Conservation (phyloP, 345 rosid genomes). For the Camelina hispida region DNA sequence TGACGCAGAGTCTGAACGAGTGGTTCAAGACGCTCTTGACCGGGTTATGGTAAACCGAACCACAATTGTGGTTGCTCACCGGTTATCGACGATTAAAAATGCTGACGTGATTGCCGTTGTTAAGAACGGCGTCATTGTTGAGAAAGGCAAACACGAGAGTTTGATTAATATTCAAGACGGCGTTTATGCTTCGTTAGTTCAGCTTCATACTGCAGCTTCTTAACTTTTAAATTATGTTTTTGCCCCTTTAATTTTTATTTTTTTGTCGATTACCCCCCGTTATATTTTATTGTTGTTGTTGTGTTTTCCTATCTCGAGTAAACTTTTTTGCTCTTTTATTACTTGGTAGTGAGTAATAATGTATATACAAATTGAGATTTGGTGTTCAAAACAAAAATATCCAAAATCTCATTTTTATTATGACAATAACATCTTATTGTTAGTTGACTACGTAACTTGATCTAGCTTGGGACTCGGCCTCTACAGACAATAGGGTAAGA, state of each 20-base stretch:
- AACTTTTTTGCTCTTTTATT: neutral
- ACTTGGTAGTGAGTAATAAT: neutral
- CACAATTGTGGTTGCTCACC: conserved; percentile 66
- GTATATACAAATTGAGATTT: conserved; percentile 9
- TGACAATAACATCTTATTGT: too few relatives aligned
- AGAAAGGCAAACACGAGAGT: conserved; percentile 68
- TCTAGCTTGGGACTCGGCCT: too few relatives aligned
- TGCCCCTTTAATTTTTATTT: neutral
- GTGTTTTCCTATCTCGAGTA: neutral
- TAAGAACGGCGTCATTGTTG: conserved; percentile 61
- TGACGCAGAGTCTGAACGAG: conserved; percentile 72
- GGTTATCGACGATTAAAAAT: conserved; percentile 65
- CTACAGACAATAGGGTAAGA: too few relatives aligned
- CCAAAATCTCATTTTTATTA: too few relatives aligned
- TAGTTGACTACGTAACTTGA: too few relatives aligned
- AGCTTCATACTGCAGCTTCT: conserved; percentile 56
- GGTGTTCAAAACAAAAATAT: conserved; percentile 6
- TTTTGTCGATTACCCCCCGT: neutral
- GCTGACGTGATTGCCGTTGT: conserved; percentile 71
- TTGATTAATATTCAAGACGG: conserved; percentile 59
- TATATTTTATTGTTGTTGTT: neutral
- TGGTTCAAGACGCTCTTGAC: conserved; percentile 77
- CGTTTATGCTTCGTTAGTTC: conserved; percentile 64
- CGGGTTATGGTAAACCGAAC: conserved; percentile 64
- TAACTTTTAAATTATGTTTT: neutral